Percentiles rank a stretch among this genome's conserved stretches.
phyloP scores from a whole-genome alignment of 305 asterid species.

The Fraxinus ornus region DNA sequence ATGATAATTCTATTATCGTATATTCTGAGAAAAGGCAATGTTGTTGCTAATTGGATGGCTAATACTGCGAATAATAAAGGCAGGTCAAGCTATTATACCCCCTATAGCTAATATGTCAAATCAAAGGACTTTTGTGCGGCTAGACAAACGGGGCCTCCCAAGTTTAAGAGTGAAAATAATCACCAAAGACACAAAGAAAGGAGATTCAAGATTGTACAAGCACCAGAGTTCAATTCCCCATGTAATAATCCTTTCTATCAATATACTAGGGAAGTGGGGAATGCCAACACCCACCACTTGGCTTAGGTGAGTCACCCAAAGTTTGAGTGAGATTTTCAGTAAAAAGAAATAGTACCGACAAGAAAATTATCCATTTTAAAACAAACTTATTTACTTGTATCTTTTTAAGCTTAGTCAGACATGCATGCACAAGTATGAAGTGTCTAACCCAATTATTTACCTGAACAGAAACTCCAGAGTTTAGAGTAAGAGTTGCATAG shows the following conservation, averaged over 20 bases:
- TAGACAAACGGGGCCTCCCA: neutral
- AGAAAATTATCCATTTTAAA: neutral
- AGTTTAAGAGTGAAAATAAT: neutral
- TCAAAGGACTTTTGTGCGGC: conserved; percentile 25
- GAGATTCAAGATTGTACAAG: neutral
- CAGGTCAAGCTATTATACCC: neutral
- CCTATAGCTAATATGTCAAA: neutral
- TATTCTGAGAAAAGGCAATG: neutral
- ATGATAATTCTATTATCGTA: neutral
- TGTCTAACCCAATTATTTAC: conserved; percentile 31
- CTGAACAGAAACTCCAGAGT: conserved; percentile 57
- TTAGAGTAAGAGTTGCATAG: conserved; percentile 51
- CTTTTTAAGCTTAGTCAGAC: conserved; percentile 4
- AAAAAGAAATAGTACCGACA: neutral
- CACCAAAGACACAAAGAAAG: neutral
- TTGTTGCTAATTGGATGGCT: neutral
- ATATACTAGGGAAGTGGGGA: conserved; percentile 26
- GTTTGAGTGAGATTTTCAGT: neutral
- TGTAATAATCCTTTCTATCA: neutral
- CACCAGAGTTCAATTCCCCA: neutral
- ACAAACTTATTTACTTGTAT: neutral
- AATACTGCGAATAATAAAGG: neutral
- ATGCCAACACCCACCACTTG: conserved; percentile 60
- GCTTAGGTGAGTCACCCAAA: neutral
- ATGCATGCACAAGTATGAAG: neutral